Base-by-base conservation (phyloP, 2,329 filamentous ascomycete genomes). In the Botrytis byssoidea region DNA sequence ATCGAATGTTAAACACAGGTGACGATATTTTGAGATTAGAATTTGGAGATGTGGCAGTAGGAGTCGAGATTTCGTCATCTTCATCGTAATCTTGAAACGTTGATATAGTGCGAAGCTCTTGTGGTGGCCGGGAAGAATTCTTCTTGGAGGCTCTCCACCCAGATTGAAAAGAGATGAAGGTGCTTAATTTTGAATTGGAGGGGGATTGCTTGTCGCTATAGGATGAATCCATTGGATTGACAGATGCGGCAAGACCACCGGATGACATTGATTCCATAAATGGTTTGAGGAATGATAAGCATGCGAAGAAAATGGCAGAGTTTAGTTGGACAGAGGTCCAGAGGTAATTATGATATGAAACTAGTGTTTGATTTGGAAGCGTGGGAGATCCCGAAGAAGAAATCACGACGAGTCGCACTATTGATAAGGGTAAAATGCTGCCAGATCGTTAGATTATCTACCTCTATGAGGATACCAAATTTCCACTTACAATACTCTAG, bases 381-480 rank as follows among this genome's bases (percentile, higher is more conserved):
- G 65, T 60, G 22, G 71, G 72, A 10, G 63, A 68, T 37, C 57
- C 66, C 3, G 69, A 71, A 16, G 60, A 71, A 61, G 74, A 74
- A 61, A 78, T 65, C 18, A 74, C 71, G 37, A 74, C 67, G 20
- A 76, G 65, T 67, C 77, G 75, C 22, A 74, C 67, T 51, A 76
- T 74, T 48, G 76, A 76, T 42, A 83, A 78, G 37, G 82, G 77
- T 65, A 84, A 81, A 8, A 83, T 77, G 6, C 83, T 84, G 63
- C n/a, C 44, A 48, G 71, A n/a, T 63, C 14, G 35, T 76, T 67
- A 65, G 29, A 64, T 37, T 37, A 48, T 48, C 12, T 20, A 37
- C 14, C 20, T 40, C 18, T 16, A 14, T 29, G 9, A 20, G 22
- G 16, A n/a, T 25, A 40, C 0, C 42, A 20, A 3, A 63, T 20